Evolutionary conservation across 2,329 filamentous ascomycete species (phyloP), one percentile per base, ranked within the genome.

Genomic region (Chrysoporthe austroafricana): DNA sequence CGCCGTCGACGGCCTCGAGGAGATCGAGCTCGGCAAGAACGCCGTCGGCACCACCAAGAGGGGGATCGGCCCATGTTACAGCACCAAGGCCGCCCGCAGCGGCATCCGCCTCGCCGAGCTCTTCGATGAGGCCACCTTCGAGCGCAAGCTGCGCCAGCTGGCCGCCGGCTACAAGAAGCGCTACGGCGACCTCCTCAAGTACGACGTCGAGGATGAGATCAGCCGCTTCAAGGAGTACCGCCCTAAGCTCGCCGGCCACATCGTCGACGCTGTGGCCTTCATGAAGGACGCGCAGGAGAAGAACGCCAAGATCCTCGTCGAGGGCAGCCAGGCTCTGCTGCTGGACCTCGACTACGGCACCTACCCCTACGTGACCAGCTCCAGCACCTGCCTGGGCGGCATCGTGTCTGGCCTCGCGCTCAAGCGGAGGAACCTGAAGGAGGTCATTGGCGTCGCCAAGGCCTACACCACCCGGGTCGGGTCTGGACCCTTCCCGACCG

Each of bases 181-280:
- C 63, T 93, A 88, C 73, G 90, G 91, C 8, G 86, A 90, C 71
- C 78, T 91, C 36, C 78, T 91, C 65, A 76, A 87, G 71, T 87
- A 88, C 76, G 88, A 93, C 70, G 84, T 90, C 7, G 90, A 94
- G 72, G 88, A 88, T 44, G 91, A 94, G 79, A 85, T 94, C 71
- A 77, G 76, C 21, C 81, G 82, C 52, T 92, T 90, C 79, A 83
- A 86, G 75, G 80, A 82, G 46, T 88, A 88, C 76, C 84, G 87
- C 26, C 26, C 26, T 26, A 39, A 77, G 80, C 68, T 83, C 83
- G 73, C 82, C 93, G 36, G 82, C 82, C 91, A 87, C 72, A 85
- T 89, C 69, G 83, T 92, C 69, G 91, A 94, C 74, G 88, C 87
- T 69, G 85, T 91, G 39, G 82, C 86, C 50, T 86, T 91, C 64